Evolutionary conservation across 2,329 filamentous ascomycete genomes (phyloP), one percentile per base, ranked within the genome.

Genomic region (Cylindrodendrum hubeiense): DNA sequence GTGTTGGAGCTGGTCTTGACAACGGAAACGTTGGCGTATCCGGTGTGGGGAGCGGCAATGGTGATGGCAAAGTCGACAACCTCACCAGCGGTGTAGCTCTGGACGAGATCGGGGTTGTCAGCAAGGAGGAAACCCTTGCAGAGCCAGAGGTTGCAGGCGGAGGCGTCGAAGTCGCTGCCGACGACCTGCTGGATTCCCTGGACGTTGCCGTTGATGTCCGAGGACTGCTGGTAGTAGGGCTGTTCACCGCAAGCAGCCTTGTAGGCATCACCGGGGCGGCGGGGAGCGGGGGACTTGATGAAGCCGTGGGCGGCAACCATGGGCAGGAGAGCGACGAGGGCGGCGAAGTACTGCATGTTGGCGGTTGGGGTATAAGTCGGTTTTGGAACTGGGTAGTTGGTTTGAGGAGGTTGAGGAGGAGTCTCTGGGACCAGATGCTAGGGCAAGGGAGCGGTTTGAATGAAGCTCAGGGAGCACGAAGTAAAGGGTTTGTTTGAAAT

Each of bases 11-110:
- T 78, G 12, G 84, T 85, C 71, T 86, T 81, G 69, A 91, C 83
- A 53, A 90, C 82, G 19, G 85, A 87, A 41, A 90, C 86, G 75
- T 90, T 90, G 74, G 78, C 79, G 15, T 80, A 79, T 0, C 82
- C 82, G 19, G 81, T 81, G 75, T 84, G 82, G 7, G 83, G 79
- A 57, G 85, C 84, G 10, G 81, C 78, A 13, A 85, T 73, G 26
- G 67, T 69, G 39, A 82, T 78, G 9, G 74, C 76, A 69, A 86
- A 80, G 67, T 77, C 75, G 62, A 86, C 75, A 22, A 76, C 76
- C 71, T 86, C 76, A n/a, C 83, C 83, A 0, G 81, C 72, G 0
- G 73, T 71, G 72, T 80, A 85, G 41, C 72, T 77, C 73, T 85
- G 82, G 6, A 85, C 79, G 21, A 76, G 78, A 60, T 75, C 76